Evolutionary conservation across 257 asterid species (phyloP).

Genomic region (Coffea eugenioides): DNA sequence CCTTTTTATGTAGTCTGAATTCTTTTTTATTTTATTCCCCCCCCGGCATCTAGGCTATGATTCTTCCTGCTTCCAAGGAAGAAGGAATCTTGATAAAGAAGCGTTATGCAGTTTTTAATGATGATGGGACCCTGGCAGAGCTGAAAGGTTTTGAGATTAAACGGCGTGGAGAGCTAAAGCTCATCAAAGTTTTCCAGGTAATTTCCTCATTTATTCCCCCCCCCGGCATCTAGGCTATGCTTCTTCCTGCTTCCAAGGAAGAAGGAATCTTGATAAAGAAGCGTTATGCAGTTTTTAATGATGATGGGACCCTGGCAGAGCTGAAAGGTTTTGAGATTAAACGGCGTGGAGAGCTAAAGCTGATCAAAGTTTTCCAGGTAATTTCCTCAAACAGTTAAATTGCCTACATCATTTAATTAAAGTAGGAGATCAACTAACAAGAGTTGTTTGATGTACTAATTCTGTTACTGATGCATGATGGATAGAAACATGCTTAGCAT

Average conservation of each 20-base stretch:
- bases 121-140: constrained; percentile 97
- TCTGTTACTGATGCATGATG: background rate
- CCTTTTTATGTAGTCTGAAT: constrained; percentile 17
- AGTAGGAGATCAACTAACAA: constrained; percentile 4
- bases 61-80: constrained; percentile 97
- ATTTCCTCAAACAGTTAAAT: constrained; percentile 3
- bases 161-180: constrained; percentile 99
- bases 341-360: constrained; percentile 99
- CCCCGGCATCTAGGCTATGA: constrained; percentile 74
- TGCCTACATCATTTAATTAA: constrained; percentile 6
- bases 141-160: constrained; percentile 98
- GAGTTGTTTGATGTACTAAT: background rate
- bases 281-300: constrained; percentile 97
- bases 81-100: constrained; percentile 98
- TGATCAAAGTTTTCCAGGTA: constrained; percentile 99
- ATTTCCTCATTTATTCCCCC: background rate
- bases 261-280: constrained; percentile 98
- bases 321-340: constrained; percentile 98
- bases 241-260: constrained; percentile 97
- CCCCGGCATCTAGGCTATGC: constrained; percentile 73
- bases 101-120: constrained; percentile 97
- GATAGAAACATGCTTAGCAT: background rate
- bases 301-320: constrained; percentile 97
- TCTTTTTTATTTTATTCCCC: background rate
- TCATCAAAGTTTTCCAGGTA: constrained; percentile 95